phyloP scores from a whole-genome alignment of 306 rosid genomes.

The Betula pendula region DNA sequence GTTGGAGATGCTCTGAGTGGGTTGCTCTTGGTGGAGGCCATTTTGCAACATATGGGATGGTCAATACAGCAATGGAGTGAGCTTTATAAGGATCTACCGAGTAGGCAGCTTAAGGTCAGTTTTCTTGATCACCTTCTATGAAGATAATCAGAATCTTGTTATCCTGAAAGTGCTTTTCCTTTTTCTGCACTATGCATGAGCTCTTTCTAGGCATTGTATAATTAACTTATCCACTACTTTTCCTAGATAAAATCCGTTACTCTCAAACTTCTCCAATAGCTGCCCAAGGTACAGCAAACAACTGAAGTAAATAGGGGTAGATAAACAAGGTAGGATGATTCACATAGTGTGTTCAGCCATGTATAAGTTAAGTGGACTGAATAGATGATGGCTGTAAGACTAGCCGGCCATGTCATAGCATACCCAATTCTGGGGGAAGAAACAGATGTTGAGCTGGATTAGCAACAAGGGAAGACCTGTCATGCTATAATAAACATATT shows the following conservation, averaged over 20 bases:
- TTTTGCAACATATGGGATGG: slow-evolving; percentile 74
- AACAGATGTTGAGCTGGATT: too few species aligned
- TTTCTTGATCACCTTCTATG: neutral
- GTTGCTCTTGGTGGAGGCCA: slow-evolving; percentile 87
- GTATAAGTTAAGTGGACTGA: neutral
- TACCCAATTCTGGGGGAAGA: too few species aligned
- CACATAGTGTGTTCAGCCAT: neutral
- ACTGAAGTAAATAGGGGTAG: neutral
- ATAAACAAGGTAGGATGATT: neutral
- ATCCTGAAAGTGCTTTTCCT: neutral
- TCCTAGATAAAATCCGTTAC: neutral
- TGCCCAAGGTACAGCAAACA: neutral
- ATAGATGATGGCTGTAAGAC: neutral
- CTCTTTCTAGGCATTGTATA: neutral
- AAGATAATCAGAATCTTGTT: slow-evolving; percentile 11
- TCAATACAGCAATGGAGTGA: slow-evolving; percentile 74
- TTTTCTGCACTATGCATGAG: neutral
- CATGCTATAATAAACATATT: too few species aligned
- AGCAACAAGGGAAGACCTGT: too few species aligned
- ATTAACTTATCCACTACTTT: neutral
- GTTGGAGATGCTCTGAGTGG: slow-evolving; percentile 95
- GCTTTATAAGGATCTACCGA: slow-evolving; percentile 87
- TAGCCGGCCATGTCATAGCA: neutral
- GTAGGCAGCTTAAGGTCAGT: slow-evolving; percentile 90
- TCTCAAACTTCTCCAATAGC: neutral